Percentiles rank a stretch among this genome's conserved stretches.
phyloP scores from a whole-genome alignment of 306 rosid species.

The Fragaria nilgerrensis region DNA sequence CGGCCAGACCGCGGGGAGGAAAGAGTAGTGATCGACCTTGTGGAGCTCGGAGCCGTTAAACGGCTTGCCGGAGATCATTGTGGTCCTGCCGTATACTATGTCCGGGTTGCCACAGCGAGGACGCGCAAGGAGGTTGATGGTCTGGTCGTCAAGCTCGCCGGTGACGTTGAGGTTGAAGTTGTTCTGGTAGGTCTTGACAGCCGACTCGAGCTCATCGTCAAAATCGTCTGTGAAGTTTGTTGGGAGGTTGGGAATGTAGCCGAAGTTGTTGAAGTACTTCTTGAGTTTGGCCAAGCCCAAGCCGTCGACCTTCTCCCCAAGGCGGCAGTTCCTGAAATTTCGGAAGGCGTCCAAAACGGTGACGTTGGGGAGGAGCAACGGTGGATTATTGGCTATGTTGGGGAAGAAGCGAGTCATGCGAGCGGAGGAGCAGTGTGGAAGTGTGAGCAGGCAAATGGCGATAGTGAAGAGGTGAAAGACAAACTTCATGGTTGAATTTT shows the following conservation, averaged over 20 bases:
- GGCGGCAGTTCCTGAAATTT: constrained; percentile 50
- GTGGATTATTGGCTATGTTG: constrained; percentile 48
- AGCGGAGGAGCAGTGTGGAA: constrained; percentile 41
- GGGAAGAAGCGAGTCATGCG: constrained; percentile 50
- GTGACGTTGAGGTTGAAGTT: constrained; percentile 82
- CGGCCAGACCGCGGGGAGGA: constrained; percentile 71
- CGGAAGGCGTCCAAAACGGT: constrained; percentile 54
- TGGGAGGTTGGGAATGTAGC: constrained; percentile 56
- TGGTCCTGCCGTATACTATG: constrained; percentile 53
- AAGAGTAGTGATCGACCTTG: constrained; percentile 61
- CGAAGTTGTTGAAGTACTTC: constrained; percentile 56
- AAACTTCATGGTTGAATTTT: constrained; percentile 31
- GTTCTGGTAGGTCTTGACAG: constrained; percentile 54
- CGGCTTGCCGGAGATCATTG: constrained; percentile 69
- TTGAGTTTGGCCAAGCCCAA: constrained; percentile 59
- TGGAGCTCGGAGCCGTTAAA: constrained; percentile 25
- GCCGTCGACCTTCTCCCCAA: constrained; percentile 46
- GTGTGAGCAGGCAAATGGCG: constrained; percentile 12
- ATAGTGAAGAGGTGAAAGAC: constrained; percentile 13
- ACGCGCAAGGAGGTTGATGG: constrained; percentile 38
- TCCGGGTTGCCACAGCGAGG: constrained; percentile 78
- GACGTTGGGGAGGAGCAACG: constrained; percentile 21
- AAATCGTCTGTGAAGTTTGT: constrained; percentile 61
- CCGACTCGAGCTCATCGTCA: constrained; percentile 49
- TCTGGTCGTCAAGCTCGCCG: constrained; percentile 56